A percentile compares a stretch with the other conserved stretches of the same genome.
phyloP scores from a whole-genome alignment of 139 green algal species.

The Pedinophyceae sp. region DNA sequence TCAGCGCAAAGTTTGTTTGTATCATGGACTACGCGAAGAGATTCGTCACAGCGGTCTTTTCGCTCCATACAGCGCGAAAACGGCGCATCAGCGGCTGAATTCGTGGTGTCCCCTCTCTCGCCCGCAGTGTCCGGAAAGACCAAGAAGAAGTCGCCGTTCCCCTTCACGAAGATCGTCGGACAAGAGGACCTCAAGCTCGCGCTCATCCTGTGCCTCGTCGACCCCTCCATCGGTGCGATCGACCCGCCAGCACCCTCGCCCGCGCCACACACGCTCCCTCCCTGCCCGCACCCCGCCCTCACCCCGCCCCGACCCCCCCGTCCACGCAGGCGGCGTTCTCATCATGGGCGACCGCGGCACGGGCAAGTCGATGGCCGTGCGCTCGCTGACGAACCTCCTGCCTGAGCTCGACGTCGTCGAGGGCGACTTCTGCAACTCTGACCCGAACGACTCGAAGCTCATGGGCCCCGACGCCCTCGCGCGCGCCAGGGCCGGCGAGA shows the following conservation, averaged over 20 bases:
- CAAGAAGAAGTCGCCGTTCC: slow-evolving; percentile 34
- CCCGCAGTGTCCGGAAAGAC: too few relatives aligned
- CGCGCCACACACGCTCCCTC: too few relatives aligned
- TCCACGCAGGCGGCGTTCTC: slow-evolving; percentile 51
- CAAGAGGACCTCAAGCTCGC: slow-evolving; percentile 89
- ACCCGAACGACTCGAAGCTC: slow-evolving; percentile 57
- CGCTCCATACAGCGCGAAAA: too few relatives aligned
- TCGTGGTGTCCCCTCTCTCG: too few relatives aligned
- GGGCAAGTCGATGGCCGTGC: slow-evolving; percentile 60
- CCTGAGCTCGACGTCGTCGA: slow-evolving; percentile 72
- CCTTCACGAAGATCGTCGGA: slow-evolving; percentile 67
- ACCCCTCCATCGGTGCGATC: slow-evolving; percentile 67
- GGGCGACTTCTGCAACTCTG: slow-evolving; percentile 79
- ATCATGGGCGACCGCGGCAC: slow-evolving; percentile 88
- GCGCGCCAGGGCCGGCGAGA: not conserved
- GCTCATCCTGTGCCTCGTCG: slow-evolving; percentile 76
- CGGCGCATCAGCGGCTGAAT: too few relatives aligned
- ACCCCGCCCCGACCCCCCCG: too few relatives aligned
- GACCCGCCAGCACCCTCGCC: too few relatives aligned
- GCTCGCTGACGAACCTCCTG: slow-evolving; percentile 68
- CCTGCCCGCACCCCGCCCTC: too few relatives aligned
- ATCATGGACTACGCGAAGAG: too few relatives aligned
- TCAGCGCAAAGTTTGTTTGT: too few relatives aligned
- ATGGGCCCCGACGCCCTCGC: slow-evolving; percentile 47
- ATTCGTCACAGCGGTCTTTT: too few relatives aligned